Evolutionary conservation across 495 filamentous ascomycete species (phyloP).

Genomic region (Aspergillus cristatus): DNA sequence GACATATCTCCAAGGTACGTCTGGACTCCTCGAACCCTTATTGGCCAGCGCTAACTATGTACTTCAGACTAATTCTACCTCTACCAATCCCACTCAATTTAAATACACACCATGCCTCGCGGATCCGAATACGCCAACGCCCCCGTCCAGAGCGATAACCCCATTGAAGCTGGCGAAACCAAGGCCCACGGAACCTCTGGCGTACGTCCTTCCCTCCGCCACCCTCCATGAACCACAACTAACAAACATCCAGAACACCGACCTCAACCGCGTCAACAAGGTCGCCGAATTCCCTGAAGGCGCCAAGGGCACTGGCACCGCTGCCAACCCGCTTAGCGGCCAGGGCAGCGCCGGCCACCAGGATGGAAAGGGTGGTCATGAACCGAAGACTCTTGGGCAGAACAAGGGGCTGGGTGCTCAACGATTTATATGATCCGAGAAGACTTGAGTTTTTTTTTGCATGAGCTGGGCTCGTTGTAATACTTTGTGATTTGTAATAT

Average conservation of each 20-base stretch:
- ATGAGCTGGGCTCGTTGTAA: no score
- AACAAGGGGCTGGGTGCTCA: slow-evolving; percentile 28
- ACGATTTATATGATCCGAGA: no score
- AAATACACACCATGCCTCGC: slow-evolving; percentile 34
- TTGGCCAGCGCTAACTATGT: no score
- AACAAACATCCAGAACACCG: slow-evolving; percentile 18
- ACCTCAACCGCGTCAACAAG: slow-evolving; percentile 33
- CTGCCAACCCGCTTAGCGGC: slow-evolving; percentile 18
- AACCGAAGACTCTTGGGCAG: slow-evolving; percentile 31
- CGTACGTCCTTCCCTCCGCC: slow-evolving; percentile 17
- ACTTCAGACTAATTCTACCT: no score
- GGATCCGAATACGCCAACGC: slow-evolving; percentile 43
- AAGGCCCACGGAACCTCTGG: slow-evolving; percentile 32
- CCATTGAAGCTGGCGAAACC: slow-evolving; percentile 35
- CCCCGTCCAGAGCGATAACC: slow-evolving; percentile 40
- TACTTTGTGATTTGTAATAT: no score
- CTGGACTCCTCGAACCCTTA: no score
- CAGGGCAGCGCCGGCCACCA: slow-evolving; percentile 13
- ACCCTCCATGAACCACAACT: neutral
- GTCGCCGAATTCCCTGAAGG: slow-evolving; percentile 35
- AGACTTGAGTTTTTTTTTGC: no score
- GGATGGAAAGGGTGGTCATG: slow-evolving; percentile 35
- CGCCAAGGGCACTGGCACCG: slow-evolving; percentile 18
- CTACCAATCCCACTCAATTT: neutral
- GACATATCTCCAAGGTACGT: no score